A percentile compares a stretch with the other conserved stretches of the same genome.
These are phyloP conservation scores for Lathyrus tuberosus DNA, from an alignment of 306 rosid species.

Conservation along the genomic window DNA sequence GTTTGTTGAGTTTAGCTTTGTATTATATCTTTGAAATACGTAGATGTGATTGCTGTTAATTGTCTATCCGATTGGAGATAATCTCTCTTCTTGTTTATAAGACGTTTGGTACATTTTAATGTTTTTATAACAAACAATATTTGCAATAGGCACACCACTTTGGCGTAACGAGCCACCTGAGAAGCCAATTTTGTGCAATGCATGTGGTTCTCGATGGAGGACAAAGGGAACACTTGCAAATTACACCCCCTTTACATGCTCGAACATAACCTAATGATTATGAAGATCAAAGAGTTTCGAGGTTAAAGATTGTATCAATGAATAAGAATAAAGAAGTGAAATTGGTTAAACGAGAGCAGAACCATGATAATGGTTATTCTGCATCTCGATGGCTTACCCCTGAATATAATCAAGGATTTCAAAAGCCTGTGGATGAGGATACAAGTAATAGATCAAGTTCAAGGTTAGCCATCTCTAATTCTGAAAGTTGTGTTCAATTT, in stretches of 20 bases:
- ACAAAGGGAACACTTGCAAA: conserved; percentile 98
- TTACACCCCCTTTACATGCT: conserved; percentile 96
- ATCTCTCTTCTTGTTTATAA: conserved; percentile 27
- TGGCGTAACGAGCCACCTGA: conserved; percentile 99
- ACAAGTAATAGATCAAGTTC: conserved; percentile 93
- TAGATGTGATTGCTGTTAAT: conserved; percentile 25
- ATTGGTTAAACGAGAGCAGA: conserved; percentile 72
- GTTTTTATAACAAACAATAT: conserved; percentile 45
- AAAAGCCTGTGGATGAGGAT: conserved; percentile 74
- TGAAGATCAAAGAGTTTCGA: conserved; percentile 72
- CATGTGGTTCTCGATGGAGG: conserved; percentile 99
- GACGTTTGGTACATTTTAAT: conserved; percentile 26
- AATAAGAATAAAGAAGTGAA: conserved; percentile 83
- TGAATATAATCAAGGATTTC: conserved; percentile 66
- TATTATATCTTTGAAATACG: conserved; percentile 12
- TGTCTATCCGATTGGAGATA: conserved; percentile 28
- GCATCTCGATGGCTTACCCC: conserved; percentile 52
- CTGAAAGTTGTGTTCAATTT: conserved; percentile 95
- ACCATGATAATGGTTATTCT: conserved; percentile 47
- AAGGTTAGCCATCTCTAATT: conserved; percentile 87
- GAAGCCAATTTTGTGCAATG: conserved; percentile 97
- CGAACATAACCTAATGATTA: conserved; percentile 71
- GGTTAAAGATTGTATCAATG: conserved; percentile 71
- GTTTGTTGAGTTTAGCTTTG: conserved; percentile 29
- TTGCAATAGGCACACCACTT: conserved; percentile 91